Evolutionary conservation across 805 yeast genomes (phyloP), one percentile per base, ranked within the genome.

Genomic region (Saturnispora zaruensis): DNA sequence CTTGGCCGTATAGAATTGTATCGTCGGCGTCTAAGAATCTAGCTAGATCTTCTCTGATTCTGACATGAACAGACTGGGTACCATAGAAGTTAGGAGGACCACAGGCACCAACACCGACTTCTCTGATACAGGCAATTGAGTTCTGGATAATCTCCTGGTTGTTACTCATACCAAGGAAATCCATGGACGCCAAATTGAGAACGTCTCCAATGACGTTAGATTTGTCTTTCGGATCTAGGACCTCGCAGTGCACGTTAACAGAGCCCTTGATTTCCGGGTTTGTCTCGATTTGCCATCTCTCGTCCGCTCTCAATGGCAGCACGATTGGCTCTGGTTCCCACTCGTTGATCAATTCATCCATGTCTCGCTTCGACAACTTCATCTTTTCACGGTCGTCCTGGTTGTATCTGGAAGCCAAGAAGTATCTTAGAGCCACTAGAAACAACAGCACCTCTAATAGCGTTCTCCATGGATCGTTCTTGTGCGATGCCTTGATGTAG

Each of bases 31-130:
- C 88, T 56, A 91, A 78, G 61, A 81, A 91, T 30, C 71, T 64
- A 11, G 96, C 81, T 52, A 93, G 67, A 54, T 81, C 84, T 58
- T 79, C 80, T 64, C 89, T 95, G 50, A 87, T 73, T 58, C 83
- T 75, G 49, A 81, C 82, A 63, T 93, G 99, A 41, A 82, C 88
- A 63, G 89, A 96, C 67, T 89, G 96, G 53, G 89, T 85, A 53
- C 99, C 99, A 66, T 90, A 93, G 61, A 93, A 93, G 50, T 96
- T 95, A 41, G 97, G 95, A 5, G 99, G 98, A 38, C 98, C 96
- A 72, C 99, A 93, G 0, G 97, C 91, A 55, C 99, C 99, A 46
- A 93, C 97, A 63, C 99, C 99, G 52, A 84, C 80, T 51, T 73
- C 72, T 44, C 72, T 71, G 53, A 93, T 80, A 21, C 79, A 73